These are phyloP conservation scores for Suillus placidus DNA, from an alignment of 768 basidiomycete species.

Conservation along the genomic window DNA sequence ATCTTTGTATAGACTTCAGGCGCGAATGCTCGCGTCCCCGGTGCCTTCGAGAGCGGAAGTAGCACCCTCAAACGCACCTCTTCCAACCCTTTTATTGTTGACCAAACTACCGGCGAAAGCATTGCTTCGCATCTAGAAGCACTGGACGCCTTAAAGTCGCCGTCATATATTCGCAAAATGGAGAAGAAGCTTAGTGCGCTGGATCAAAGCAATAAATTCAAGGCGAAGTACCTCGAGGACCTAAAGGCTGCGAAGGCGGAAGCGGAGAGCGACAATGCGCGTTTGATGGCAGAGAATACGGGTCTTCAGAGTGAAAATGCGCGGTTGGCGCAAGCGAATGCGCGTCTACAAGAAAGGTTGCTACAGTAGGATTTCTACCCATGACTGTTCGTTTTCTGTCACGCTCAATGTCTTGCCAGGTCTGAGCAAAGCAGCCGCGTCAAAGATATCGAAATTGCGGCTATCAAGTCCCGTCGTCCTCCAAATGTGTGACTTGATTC, in stretches of 20 bases:
- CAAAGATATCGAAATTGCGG: constrained; percentile 16
- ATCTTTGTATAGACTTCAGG: constrained; percentile 8
- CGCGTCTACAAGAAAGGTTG: constrained; percentile 14
- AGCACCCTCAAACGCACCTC: constrained; percentile 15
- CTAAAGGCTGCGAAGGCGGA: constrained; percentile 12
- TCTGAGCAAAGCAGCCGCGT: constrained; percentile 2
- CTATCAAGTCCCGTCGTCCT: constrained; percentile 6
- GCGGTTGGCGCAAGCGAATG: constrained; percentile 17
- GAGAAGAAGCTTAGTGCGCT: constrained; percentile 42
- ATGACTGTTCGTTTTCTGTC: background rate
- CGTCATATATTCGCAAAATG: constrained; percentile 38
- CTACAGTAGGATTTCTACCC: constrained; percentile 2
- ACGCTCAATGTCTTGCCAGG: background rate
- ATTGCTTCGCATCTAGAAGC: constrained; percentile 14
- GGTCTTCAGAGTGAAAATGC: constrained; percentile 18
- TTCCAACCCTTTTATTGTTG: background rate
- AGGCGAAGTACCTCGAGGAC: constrained; percentile 25
- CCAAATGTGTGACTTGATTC: constrained; percentile 1
- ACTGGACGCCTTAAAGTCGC: constrained; percentile 19
- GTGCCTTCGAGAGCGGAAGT: background rate
- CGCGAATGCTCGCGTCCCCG: background rate
- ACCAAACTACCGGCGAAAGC: background rate
- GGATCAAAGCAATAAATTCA: constrained; percentile 38
- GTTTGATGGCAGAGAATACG: constrained; percentile 5
- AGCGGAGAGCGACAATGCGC: background rate